These are phyloP conservation scores for Staphylotrichum tortipilum DNA, from an alignment of 495 filamentous ascomycete genomes.

Conservation along the genomic window DNA sequence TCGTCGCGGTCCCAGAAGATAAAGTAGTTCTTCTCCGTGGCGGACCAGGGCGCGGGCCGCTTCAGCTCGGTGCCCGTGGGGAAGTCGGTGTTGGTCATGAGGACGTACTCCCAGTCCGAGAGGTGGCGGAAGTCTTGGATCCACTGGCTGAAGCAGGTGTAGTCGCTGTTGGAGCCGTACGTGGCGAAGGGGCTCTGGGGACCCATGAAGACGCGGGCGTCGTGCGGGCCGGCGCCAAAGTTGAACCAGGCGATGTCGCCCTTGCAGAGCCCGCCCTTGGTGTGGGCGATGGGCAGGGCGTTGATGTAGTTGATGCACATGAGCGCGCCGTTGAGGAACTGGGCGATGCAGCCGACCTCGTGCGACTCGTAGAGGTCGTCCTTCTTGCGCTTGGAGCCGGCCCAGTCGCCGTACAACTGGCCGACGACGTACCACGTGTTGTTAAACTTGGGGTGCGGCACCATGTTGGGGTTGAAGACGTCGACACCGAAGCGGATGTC, in stretches of 20 bases:
- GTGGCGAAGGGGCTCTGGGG: constrained; percentile 36
- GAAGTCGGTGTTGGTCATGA: constrained; percentile 22
- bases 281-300: constrained; percentile 36
- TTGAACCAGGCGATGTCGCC: constrained; percentile 28
- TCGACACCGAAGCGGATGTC: constrained; percentile 32
- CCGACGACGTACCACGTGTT: constrained; percentile 42
- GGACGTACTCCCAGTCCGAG: constrained; percentile 31
- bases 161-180: constrained; percentile 42
- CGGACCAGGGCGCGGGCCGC: constrained; percentile 29
- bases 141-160: constrained; percentile 46
- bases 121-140: constrained; percentile 42
- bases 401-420: constrained; percentile 24
- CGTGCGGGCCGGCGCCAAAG: constrained; percentile 40
- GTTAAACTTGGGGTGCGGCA: constrained; percentile 38
- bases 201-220: constrained; percentile 47
- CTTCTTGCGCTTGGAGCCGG: no score
- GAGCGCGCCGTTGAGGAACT: constrained; percentile 31
- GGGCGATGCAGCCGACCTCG: constrained; percentile 40
- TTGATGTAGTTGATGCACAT: constrained; percentile 30
- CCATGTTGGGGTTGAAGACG: constrained; percentile 45
- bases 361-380: constrained; percentile 10
- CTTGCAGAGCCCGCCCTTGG: constrained; percentile 31
- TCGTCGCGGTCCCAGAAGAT: constrained; percentile 44
- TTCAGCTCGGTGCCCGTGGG: constrained; percentile 36
- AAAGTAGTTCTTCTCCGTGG: constrained; percentile 51